Percentiles rank a stretch among this genome's conserved stretches.
phyloP scores from a whole-genome alignment of 768 basidiomycete species.

The Phallus indusiatus region DNA sequence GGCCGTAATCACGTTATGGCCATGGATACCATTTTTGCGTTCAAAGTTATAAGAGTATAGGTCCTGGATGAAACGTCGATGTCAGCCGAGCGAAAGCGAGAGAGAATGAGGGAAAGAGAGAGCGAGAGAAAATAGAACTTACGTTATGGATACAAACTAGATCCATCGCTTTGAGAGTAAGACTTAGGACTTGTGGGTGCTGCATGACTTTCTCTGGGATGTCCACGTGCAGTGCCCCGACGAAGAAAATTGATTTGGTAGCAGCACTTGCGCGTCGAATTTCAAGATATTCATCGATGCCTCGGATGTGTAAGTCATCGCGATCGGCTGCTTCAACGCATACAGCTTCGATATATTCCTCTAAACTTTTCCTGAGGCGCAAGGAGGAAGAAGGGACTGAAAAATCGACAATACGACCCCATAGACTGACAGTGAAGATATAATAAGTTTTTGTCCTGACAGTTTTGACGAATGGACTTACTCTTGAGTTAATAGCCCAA shows the following conservation, averaged over 20 bases:
- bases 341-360: not conserved
- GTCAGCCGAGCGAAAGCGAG: too few species aligned
- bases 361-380: not conserved
- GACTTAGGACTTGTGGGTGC: not conserved
- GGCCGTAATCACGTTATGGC: slow-evolving; percentile 62
- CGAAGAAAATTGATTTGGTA: not conserved
- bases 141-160: not conserved
- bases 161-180: not conserved
- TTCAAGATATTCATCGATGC: slow-evolving; percentile 2
- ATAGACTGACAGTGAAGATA: not conserved
- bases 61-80: slow-evolving; percentile 32
- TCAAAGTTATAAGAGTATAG: slow-evolving; percentile 70
- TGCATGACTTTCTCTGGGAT: not conserved
- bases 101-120: not conserved
- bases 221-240: not conserved
- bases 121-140: not conserved
- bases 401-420: not conserved
- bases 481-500: not conserved
- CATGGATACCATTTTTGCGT: slow-evolving; percentile 50
- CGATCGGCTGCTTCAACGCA: slow-evolving; percentile 3
- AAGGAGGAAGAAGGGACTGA: not conserved
- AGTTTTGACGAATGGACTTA: not conserved
- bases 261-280: slow-evolving; percentile 1
- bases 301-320: not conserved
- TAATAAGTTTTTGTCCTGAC: not conserved